Base-by-base conservation (phyloP, 345 rosid genomes). In the Psidium friedrichsthalianum region DNA sequence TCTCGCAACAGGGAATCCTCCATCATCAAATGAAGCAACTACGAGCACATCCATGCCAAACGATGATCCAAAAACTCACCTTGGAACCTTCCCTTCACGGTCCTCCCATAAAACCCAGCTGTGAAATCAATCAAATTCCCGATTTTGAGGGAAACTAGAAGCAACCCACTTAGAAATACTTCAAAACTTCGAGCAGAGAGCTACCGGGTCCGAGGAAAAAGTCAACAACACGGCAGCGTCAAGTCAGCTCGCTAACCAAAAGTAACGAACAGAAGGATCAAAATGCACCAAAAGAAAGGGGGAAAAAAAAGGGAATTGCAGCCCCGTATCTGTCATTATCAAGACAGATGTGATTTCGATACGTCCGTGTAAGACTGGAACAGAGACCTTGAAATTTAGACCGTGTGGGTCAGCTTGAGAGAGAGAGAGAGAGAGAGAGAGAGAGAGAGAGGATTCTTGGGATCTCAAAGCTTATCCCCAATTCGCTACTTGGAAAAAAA, bases 191-290 rank as follows among this genome's bases (percentile, higher is more conserved):
- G 25, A 36, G 25, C 47, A 32, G 47, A 10, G 80, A 18, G 80
- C 47, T 36, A 4, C 55, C 83, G 11, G 7, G 10, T 47, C 55
- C 55, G 8, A 81, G 55, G 25, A 1, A 51, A 3, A 25, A 83
- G 47, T 57, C 22, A 53, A 32, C 64, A 83, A 82, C 88, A 82
- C 89, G 90, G 87, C 83, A 87, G 58, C 82, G 64, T 25, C 59
- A 58, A 42, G 88, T 85, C 89, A 87, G 85, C 85, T 51, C 16
- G n/a, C 82, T 36, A 83, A 80, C 56, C 83, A 82, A 59, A 85
- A 13, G 51, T 21, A 83, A 27, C n/a, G 47, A 27, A 44, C n/a
- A 36, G 3, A 13, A 40, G 36, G 56, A 53, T 83, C 55, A 82
- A 83, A 27, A 29, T n/a, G 42, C 49, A 3, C n/a, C 56, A 29